Conservation (phyloP, 805 yeast species). For the Barnettozyma wickerhamii region DNA sequence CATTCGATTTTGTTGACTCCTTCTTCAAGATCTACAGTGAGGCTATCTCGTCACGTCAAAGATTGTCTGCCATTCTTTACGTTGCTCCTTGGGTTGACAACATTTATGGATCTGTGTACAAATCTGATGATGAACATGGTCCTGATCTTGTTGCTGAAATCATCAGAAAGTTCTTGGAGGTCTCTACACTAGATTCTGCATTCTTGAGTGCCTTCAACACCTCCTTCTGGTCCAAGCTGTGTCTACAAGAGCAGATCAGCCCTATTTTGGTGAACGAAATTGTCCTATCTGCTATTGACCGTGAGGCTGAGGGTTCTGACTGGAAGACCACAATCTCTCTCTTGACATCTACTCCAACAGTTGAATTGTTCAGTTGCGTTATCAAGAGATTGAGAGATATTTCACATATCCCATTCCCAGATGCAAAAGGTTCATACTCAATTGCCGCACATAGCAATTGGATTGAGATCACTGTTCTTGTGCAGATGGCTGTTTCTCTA, state of each 20-base stretch:
- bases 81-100: slow-evolving; percentile 75
- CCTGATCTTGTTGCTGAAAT: slow-evolving; percentile 55
- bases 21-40: slow-evolving; percentile 49
- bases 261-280: slow-evolving; percentile 66
- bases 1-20: slow-evolving; percentile 50
- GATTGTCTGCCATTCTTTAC: slow-evolving; percentile 34
- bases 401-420: slow-evolving; percentile 45
- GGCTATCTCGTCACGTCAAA: slow-evolving; percentile 30
- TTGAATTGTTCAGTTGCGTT: slow-evolving; percentile 66
- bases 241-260: slow-evolving; percentile 55
- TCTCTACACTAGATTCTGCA: slow-evolving; percentile 45
- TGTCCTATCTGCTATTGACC: slow-evolving; percentile 67
- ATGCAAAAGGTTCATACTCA: slow-evolving; percentile 35
- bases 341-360: slow-evolving; percentile 62
- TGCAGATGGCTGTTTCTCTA: slow-evolving; percentile 56
- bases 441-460: slow-evolving; percentile 55
- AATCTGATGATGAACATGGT: slow-evolving; percentile 53
- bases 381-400: slow-evolving; percentile 52
- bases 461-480: slow-evolving; percentile 67
- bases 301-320: slow-evolving; percentile 68
- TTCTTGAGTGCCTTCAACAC: slow-evolving; percentile 52
- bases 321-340: slow-evolving; percentile 62
- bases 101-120: slow-evolving; percentile 52
- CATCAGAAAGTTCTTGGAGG: slow-evolving; percentile 55
- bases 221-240: slow-evolving; percentile 63